Conservation (phyloP, 139 green algal species). For the Volvox africanus region DNA sequence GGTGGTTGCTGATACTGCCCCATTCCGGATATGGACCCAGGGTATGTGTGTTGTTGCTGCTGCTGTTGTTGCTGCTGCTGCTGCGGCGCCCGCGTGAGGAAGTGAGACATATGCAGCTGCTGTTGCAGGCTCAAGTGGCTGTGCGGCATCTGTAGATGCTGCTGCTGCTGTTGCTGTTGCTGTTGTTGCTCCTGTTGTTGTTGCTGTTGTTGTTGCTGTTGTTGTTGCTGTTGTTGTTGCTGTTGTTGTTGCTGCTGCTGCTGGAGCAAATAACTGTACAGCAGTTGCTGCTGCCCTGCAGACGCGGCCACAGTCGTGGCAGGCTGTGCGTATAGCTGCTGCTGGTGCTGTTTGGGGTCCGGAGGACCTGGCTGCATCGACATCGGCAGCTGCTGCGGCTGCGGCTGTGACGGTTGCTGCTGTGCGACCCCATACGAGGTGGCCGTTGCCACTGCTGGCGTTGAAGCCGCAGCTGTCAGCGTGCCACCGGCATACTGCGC, state of each 20-base stretch:
- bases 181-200: conserved; percentile 2
- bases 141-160: neutral
- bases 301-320: neutral
- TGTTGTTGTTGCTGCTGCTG: conserved; percentile 18
- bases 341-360: neutral
- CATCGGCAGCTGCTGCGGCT: neutral
- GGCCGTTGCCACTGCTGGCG: neutral
- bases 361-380: neutral
- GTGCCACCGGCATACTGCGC: neutral
- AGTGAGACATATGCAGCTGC: conserved; percentile 13
- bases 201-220: neutral
- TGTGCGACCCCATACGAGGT: neutral
- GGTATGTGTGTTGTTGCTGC: neutral
- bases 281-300: conserved; percentile 20
- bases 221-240: no score
- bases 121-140: neutral
- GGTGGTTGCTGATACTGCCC: neutral
- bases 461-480: neutral
- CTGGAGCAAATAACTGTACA: neutral
- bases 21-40: neutral
- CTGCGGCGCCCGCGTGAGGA: neutral
- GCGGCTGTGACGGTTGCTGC: neutral
- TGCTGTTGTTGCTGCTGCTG: neutral
- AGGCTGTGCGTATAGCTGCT: neutral
- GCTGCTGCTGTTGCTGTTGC: neutral